Evolutionary conservation across 2,329 filamentous ascomycete genomes (phyloP).

Genomic region (Xylaria sp.): DNA sequence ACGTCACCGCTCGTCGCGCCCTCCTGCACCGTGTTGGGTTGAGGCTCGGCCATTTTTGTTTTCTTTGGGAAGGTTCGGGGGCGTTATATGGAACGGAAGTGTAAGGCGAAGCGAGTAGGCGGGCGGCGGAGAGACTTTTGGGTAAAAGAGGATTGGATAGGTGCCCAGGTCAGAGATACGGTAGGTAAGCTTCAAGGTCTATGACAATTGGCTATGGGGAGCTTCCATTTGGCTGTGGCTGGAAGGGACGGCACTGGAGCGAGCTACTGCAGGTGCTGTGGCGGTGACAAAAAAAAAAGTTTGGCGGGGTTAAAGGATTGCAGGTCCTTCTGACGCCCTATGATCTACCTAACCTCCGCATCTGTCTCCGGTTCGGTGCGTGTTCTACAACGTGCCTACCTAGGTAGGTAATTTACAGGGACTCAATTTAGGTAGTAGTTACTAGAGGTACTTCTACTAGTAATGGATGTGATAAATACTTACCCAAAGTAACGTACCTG

Average conservation of each 20-base stretch:
- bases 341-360: too few species aligned
- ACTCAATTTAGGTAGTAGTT: too few species aligned
- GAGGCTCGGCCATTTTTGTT: slow-evolving; percentile 59
- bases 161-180: background rate
- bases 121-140: too few species aligned
- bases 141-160: background rate
- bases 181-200: background rate
- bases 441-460: too few species aligned
- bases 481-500: too few species aligned
- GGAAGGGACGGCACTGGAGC: too few species aligned
- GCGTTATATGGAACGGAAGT: background rate
- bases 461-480: too few species aligned
- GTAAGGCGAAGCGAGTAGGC: background rate
- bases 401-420: too few species aligned
- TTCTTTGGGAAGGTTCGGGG: background rate
- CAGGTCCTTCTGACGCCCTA: too few species aligned
- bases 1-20: slow-evolving; percentile 62
- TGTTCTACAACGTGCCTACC: too few species aligned
- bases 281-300: background rate
- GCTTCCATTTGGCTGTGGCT: background rate
- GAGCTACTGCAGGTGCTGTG: background rate
- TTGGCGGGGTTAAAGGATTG: slow-evolving; percentile 33
- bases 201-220: background rate
- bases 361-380: too few species aligned
- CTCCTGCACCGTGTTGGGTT: slow-evolving; percentile 60